Evolutionary conservation across 148 eudicot genomes (phyloP).

Genomic region (Linanthus parryae): DNA sequence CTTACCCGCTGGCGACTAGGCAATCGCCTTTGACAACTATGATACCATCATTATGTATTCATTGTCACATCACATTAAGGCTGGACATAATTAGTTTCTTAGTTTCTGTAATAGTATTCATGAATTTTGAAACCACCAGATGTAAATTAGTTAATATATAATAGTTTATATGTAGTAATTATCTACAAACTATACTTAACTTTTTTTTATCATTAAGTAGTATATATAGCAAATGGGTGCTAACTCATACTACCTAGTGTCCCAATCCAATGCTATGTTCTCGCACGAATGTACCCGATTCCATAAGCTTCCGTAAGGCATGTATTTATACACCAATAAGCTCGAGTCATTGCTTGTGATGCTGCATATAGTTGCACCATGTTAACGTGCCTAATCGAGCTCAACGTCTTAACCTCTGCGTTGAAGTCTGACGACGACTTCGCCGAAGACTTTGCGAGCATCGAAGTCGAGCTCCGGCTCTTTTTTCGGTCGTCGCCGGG

Average conservation of each 20-base stretch:
- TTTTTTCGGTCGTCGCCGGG: conserved; percentile 2
- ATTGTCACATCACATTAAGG: too few relatives aligned
- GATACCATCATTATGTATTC: too few relatives aligned
- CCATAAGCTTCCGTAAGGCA: conserved; percentile 18
- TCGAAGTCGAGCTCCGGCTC: conserved; percentile 2
- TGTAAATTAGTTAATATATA: too few relatives aligned
- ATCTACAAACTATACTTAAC: too few relatives aligned
- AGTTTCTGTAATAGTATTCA: too few relatives aligned
- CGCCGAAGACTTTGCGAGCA: background rate
- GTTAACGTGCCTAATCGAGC: conserved; percentile 14
- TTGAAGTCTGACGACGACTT: conserved; percentile 1
- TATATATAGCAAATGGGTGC: too few relatives aligned
- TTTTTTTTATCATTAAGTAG: too few relatives aligned
- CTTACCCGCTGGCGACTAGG: too few relatives aligned
- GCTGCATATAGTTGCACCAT: conserved; percentile 16
- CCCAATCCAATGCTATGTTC: conserved; percentile 15
- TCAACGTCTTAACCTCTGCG: conserved; percentile 14
- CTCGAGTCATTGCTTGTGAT: conserved; percentile 17
- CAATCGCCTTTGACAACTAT: too few relatives aligned
- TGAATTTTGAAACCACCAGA: too few relatives aligned
- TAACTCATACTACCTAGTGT: conserved; percentile 2
- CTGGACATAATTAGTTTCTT: too few relatives aligned
- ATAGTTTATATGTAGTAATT: too few relatives aligned
- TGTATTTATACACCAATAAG: conserved; percentile 10
- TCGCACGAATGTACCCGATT: conserved; percentile 1